A percentile compares a stretch with the other conserved stretches of the same genome.
Evolutionary conservation across 768 basidiomycete genomes (phyloP).

Genomic region (Dendrothele bispora): DNA sequence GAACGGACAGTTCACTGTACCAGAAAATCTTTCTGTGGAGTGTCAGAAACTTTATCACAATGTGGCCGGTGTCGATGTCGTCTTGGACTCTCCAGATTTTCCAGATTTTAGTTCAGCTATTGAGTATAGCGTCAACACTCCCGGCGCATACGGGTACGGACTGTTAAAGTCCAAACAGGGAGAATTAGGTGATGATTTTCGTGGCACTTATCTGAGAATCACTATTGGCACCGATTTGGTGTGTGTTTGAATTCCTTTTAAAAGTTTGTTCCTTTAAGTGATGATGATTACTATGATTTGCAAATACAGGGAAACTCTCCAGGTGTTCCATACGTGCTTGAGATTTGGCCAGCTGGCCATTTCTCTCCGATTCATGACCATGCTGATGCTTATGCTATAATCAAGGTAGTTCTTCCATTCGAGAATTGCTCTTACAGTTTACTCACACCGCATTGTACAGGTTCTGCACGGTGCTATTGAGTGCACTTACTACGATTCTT

Average conservation of each 20-base stretch:
- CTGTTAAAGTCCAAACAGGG: constrained; percentile 15
- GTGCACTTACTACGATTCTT: constrained; percentile 12
- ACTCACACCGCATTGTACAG: background rate
- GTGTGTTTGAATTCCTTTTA: background rate
- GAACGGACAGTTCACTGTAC: constrained; percentile 10
- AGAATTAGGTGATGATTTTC: constrained; percentile 15
- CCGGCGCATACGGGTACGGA: constrained; percentile 13
- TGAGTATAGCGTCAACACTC: constrained; percentile 19
- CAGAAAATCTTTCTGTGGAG: constrained; percentile 17
- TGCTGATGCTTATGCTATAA: constrained; percentile 19
- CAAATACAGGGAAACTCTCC: constrained; percentile 17
- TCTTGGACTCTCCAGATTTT: constrained; percentile 18
- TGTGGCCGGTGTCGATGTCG: constrained; percentile 17
- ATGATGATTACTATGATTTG: background rate
- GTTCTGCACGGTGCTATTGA: constrained; percentile 19
- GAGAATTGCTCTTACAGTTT: too few species aligned
- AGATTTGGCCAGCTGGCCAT: constrained; percentile 23
- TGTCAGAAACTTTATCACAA: constrained; percentile 23
- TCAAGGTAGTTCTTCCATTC: constrained; percentile 13
- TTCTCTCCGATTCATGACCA: constrained; percentile 22
- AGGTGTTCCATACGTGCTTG: constrained; percentile 20
- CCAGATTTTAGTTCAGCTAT: constrained; percentile 23
- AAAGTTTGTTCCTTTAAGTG: background rate
- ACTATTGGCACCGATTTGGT: constrained; percentile 19
- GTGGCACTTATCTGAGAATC: constrained; percentile 20